A percentile compares a stretch with the other conserved stretches of the same genome.
Conservation (phyloP, 306 rosid species). For the Senna siamea region DNA sequence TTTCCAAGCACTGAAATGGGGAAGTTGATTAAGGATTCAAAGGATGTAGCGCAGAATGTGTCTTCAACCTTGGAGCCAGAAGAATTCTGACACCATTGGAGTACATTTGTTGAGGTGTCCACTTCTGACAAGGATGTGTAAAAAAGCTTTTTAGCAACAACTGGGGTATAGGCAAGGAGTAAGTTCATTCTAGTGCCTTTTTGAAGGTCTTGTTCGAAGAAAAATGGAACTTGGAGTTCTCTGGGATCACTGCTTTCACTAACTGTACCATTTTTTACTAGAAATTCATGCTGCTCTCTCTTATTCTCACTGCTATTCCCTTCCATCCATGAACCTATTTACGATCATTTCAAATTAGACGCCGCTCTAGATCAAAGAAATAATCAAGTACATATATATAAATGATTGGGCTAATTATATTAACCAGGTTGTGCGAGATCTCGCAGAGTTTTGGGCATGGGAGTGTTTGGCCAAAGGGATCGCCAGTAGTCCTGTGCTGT, state of each 20-base stretch:
- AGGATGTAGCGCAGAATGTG: slow-evolving; percentile 29
- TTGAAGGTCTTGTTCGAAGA: slow-evolving; percentile 25
- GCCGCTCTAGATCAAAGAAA: too few relatives aligned
- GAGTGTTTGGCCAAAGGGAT: slow-evolving; percentile 40
- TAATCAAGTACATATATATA: too few relatives aligned
- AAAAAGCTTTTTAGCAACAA: neutral
- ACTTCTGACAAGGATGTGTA: neutral
- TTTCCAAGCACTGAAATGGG: slow-evolving; percentile 55
- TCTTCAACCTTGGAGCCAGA: neutral
- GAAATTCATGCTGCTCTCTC: too few relatives aligned
- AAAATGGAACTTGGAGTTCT: neutral
- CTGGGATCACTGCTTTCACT: slow-evolving; percentile 7
- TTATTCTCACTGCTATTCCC: neutral
- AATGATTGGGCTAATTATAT: too few relatives aligned
- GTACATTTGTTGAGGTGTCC: neutral
- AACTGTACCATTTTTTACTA: neutral
- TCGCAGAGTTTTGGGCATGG: slow-evolving; percentile 24
- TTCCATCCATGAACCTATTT: neutral
- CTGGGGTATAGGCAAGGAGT: rapidly evolving
- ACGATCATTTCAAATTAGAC: too few relatives aligned
- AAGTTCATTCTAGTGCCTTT: slow-evolving; percentile 8
- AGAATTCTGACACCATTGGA: neutral
- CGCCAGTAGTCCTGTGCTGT: slow-evolving; percentile 14
- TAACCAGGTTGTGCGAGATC: slow-evolving; percentile 16
- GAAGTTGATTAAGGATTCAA: slow-evolving; percentile 51